Evolutionary conservation across 495 filamentous ascomycete species (phyloP).

Genomic region (Daldinia vernicosa): DNA sequence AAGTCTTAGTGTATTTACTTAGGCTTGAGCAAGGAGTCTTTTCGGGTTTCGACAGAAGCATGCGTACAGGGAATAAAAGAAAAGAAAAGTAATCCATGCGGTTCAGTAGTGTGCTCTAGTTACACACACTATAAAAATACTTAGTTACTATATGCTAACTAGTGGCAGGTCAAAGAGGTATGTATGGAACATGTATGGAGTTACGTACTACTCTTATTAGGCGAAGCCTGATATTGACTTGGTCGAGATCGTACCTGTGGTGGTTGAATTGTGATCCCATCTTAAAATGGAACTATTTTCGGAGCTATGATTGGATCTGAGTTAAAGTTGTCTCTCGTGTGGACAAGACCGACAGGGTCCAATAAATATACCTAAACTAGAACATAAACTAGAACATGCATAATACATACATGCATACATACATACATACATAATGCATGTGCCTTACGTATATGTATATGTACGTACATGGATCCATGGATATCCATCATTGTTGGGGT

Average conservation of each 20-base stretch:
- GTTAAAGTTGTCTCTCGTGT: slow-evolving; percentile 26
- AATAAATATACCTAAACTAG: slow-evolving; percentile 7
- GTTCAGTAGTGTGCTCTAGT: slow-evolving; percentile 1
- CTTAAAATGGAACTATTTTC: slow-evolving; percentile 31
- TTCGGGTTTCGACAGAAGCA: slow-evolving; percentile 3
- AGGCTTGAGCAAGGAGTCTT: neutral
- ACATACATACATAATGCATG: slow-evolving; percentile 14
- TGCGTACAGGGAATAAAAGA: slow-evolving; percentile 3
- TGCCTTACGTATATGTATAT: neutral
- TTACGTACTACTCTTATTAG: slow-evolving; percentile 11
- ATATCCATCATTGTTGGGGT: neutral
- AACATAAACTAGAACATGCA: slow-evolving; percentile 4
- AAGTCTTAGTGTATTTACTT: neutral
- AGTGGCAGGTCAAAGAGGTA: no score
- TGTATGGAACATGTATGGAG: slow-evolving; percentile 7
- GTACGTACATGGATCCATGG: neutral
- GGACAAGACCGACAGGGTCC: slow-evolving; percentile 13
- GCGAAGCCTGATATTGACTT: slow-evolving; percentile 30
- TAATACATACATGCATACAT: neutral
- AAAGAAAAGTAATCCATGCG: slow-evolving; percentile 3
- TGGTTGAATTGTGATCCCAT: slow-evolving; percentile 25
- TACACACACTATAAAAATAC: neutral
- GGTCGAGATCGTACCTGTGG: slow-evolving; percentile 42
- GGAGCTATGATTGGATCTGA: slow-evolving; percentile 37
- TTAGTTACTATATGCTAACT: neutral